Base-by-base conservation (phyloP, 352 stramenopile species). In the Phytopythium delawarense region DNA sequence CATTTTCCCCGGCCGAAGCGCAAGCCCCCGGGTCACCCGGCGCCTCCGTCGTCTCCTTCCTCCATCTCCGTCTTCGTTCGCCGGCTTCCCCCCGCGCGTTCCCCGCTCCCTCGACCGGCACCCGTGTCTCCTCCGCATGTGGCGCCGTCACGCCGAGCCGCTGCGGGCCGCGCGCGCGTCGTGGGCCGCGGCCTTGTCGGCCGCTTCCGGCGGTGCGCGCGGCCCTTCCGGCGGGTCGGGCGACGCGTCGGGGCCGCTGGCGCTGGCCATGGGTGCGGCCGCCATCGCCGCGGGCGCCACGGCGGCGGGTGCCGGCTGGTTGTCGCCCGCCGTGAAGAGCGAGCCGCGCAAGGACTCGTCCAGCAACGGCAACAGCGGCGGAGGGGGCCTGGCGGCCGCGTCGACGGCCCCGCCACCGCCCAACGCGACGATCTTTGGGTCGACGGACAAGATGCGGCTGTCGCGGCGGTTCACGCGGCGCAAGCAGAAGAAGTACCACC, bases 401-500 rank as follows among this genome's bases (percentile, higher is more conserved):
- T 9, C 13, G 32, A 21, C 23, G 20, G 13, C 21, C 5, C 6
- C 35, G 35, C 35, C 35, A 16, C 35, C 35, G 12, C 5, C 21
- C n/a, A 59, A 59, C 54, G 4, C 54, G 54, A 59, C 54, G 54
- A 59, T 59, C 54, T 59, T 39, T 12, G 54, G 54, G 30, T 59
- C 54, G 21, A 59, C 54, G 16, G 73, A 84, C 40, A 73, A 73
- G 53, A 71, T 84, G 62, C 63, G 64, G n/a, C 74, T 85, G 37
- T 69, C 81, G 18, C 76, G 79, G 15, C 78, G 79, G 45, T 88
- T 90, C 59, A 90, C 78, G 51, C 81, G 81, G 8, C 76, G 79
- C 11, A 86, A 84, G 23, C 78, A 91, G 61, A 84, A 84, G 35
- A 88, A 89, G 56, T 78, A 86, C 52, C 96, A 96, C 62, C 70